Evolutionary conservation across 257 asterid species (phyloP), one percentile per base, ranked within the genome.

Genomic region (Petunia secreta): DNA sequence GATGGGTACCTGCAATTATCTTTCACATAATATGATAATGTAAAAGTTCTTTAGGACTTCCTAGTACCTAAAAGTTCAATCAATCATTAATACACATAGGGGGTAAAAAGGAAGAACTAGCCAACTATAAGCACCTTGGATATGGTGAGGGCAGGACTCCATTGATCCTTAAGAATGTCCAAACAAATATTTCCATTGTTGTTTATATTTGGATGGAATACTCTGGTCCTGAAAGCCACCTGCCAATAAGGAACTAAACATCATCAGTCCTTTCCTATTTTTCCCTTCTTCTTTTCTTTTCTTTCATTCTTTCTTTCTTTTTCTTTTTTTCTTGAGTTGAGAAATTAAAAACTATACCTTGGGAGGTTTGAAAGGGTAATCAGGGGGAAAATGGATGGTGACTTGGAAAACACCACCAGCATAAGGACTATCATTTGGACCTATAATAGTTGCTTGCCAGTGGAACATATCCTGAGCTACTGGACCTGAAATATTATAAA

Each of bases 131-230:
- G 10, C 9, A 93, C 97, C 96, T 94, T 94, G 40, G 98, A 94
- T 46, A 94, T 92, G 90, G 98, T 94, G 81, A 94, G 97, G 62
- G 98, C 98, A 43, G 98, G 97, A 83, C 97, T 92, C 98, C 98
- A 94, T 69, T 94, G 98, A 83, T 94, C 97, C 85, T 92, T 94
- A 59, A 94, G 97, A 63, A 92, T 91, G 57, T 94, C 98, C 82
- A 92, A 85, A 85, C 97, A 94, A 80, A 92, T 94, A 66, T 91
- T 94, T 40, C 98, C 97, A 80, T 92, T 94, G 81, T 90, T 92
- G 84, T 92, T 91, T 38, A 94, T 91, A 81, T 94, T 94, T n/a
- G 98, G 98, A 87, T 94, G 98, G 85, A 91, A 91, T 3, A 94
- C 97, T 82, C 87, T 94, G 13, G 98, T 94, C 89, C 97, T 91